Evolutionary conservation across 371 early-diverging fungal species (phyloP).

Genomic region (Mortierella sp.): DNA sequence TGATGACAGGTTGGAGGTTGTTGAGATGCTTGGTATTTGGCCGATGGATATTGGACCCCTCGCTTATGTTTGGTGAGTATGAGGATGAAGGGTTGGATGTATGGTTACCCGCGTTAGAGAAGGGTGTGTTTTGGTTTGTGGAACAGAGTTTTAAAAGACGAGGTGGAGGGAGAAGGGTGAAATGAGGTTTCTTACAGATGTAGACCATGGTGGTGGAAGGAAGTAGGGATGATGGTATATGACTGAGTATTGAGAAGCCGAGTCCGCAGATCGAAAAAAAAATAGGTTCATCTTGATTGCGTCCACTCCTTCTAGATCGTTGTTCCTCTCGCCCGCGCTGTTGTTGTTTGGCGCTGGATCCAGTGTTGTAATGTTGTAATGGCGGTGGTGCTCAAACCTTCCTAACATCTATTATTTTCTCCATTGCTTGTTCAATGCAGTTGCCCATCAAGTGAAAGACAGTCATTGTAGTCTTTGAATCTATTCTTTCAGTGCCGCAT

Average conservation of each 20-base stretch:
- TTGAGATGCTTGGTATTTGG: not conserved
- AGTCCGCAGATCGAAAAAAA: constrained; percentile 4
- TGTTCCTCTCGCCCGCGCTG: not conserved
- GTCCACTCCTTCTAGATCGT: not conserved
- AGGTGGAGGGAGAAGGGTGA: too few relatives aligned
- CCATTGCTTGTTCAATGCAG: too few relatives aligned
- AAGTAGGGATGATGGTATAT: constrained; percentile 11
- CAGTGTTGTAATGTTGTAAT: not conserved
- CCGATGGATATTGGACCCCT: not conserved
- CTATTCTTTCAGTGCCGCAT: too few relatives aligned
- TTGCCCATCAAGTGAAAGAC: too few relatives aligned
- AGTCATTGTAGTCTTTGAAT: too few relatives aligned
- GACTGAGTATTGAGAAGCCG: not conserved
- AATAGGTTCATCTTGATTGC: constrained; percentile 15
- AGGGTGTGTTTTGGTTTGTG: too few relatives aligned
- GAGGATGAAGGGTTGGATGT: too few relatives aligned
- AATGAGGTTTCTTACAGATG: not conserved
- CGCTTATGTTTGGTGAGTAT: not conserved
- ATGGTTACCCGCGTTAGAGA: too few relatives aligned
- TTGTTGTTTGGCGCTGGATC: not conserved
- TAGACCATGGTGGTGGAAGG: constrained; percentile 6
- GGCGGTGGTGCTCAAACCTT: not conserved
- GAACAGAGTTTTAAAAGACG: too few relatives aligned
- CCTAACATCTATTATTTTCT: too few relatives aligned
- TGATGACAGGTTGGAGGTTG: constrained; percentile 6